A percentile compares a stretch with the other conserved stretches of the same genome.
phyloP scores from a whole-genome alignment of 768 basidiomycete genomes.

The Suillus weaverae region DNA sequence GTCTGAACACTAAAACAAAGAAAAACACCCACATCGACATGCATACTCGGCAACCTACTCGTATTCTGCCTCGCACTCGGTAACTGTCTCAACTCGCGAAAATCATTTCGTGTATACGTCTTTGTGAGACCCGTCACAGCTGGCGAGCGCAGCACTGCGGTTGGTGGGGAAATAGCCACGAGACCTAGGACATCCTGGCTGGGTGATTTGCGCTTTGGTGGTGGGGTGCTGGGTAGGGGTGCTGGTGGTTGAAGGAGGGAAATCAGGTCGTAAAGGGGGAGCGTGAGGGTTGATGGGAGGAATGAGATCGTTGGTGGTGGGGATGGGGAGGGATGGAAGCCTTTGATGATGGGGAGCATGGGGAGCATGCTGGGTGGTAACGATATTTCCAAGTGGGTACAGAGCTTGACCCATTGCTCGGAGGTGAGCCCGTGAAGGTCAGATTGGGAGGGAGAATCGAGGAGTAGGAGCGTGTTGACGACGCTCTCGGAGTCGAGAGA shows the following conservation, averaged over 20 bases:
- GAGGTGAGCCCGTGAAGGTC: slow-evolving; percentile 50
- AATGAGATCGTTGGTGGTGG: slow-evolving; percentile 28
- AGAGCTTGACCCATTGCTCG: slow-evolving; percentile 48
- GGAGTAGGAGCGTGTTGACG: slow-evolving; percentile 55
- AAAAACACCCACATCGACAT: slow-evolving; percentile 62
- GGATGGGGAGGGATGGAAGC: slow-evolving; percentile 21
- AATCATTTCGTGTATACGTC: slow-evolving; percentile 80
- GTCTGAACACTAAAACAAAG: background rate
- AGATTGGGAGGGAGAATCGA: slow-evolving; percentile 47
- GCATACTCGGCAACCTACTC: slow-evolving; percentile 83
- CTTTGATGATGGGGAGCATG: slow-evolving; percentile 4
- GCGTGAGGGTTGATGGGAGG: slow-evolving; percentile 39
- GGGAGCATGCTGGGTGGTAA: background rate
- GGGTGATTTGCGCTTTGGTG: slow-evolving; percentile 39
- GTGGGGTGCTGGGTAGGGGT: slow-evolving; percentile 52
- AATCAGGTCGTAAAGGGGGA: slow-evolving; percentile 50
- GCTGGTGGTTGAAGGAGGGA: slow-evolving; percentile 44
- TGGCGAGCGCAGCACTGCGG: slow-evolving; percentile 67
- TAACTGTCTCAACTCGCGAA: slow-evolving; percentile 68
- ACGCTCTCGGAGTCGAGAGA: slow-evolving; percentile 39
- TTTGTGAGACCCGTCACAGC: slow-evolving; percentile 79
- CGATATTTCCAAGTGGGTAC: slow-evolving; percentile 11
- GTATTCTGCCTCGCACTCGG: slow-evolving; percentile 78
- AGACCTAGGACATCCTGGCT: slow-evolving; percentile 60
- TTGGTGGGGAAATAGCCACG: slow-evolving; percentile 67